Base-by-base conservation (phyloP, 176 grass and related monocot genomes). In the Eleusine indica region DNA sequence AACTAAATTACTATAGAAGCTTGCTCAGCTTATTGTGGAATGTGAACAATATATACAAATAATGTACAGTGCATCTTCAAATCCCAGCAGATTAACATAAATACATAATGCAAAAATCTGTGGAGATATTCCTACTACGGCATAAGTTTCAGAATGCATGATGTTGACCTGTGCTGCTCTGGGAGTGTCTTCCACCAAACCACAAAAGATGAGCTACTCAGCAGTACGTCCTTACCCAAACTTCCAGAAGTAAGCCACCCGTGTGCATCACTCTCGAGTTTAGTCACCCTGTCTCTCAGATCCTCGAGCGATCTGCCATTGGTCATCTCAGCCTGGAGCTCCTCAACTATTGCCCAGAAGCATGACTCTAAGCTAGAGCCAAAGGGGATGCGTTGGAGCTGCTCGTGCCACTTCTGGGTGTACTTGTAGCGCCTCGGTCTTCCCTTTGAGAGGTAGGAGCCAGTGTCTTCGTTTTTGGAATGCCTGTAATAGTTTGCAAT, bases 401-500 rank as follows among this genome's bases (percentile, higher is more conserved):
- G 92, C 78, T 97, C 94, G 3, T 90, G 90, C 91, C 94, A 97
- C 74, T 88, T 94, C 71, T 97, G 94, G 5, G 94, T 90, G 76
- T 97, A 97, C 76, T 78, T 94, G 82, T 97, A 97, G 17, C 94
- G 87, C 51, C 87, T 86, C 7, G 94, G 94, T 49, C 94, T 89
- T 10, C 94, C 94, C 78, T 97, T 94, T 17, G 80, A 89, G 53
- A 97, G 77, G 80, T 97, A 97, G 4, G 91, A 82, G 7, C 94
- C 94, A 0, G 94, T 97, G 85, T 97, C 94, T 80, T 97, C 94
- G 64, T 97, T 97, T 73, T 97, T 97, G 28, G 91, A 92, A 75
- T 98, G 96, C 80, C 92, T 85, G 42, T 98, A 98, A 77, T 98
- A 98, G 80, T 98, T 98, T 46, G 96, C 96, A 77, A 98, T 98